Base-by-base conservation (phyloP, 176 grass and related monocot species). In the Calamus simplicifolius region DNA sequence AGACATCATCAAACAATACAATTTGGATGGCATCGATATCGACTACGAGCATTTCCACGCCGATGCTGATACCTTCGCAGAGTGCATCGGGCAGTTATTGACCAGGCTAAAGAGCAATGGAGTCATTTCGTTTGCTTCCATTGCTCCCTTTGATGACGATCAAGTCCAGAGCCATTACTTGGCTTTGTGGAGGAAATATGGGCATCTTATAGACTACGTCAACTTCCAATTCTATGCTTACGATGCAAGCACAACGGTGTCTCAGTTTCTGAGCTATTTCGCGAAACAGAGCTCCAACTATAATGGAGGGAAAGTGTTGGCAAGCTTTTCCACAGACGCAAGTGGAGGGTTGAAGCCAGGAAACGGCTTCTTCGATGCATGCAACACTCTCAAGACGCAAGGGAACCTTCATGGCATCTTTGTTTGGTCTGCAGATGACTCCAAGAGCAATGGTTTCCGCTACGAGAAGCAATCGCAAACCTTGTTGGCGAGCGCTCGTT, bases 141-240 rank as follows among this genome's bases (percentile, higher is more conserved):
- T 85, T 5, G 82, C 83, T 29, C 83, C 77, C 2, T 86, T 77
- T 51, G 76, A 67, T 2, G 8, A 73, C 16, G 49, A 59, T 6
- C 52, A 70, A 18, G 73, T 86, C 5, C 72, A 74, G 56, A 64
- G 25, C 4, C 69, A 77, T 25, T 77, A 86, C 73, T 27, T 21
- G 10, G 26, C 59, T 17, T 52, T 86, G 1, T 86, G 62, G 67
- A 27, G 16, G 1, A 72, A 79, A 1, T 86, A 86, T 52, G 67
- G 62, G 4, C 2, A 14, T 49, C 18, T 77, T 25, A 77, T 81
- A 29, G 72, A 86, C 25, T 70, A 74, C 51, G 83, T 86, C 14
- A 81, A 86, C 63, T 86, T 86, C 73, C 83, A 81, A 50, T 85
- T 85, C 63, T 85, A 85, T 50, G 72, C 67, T 16, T 85, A 85